Base-by-base conservation (phyloP, 169 alveolate species). In the Plasmodium ovale region DNA sequence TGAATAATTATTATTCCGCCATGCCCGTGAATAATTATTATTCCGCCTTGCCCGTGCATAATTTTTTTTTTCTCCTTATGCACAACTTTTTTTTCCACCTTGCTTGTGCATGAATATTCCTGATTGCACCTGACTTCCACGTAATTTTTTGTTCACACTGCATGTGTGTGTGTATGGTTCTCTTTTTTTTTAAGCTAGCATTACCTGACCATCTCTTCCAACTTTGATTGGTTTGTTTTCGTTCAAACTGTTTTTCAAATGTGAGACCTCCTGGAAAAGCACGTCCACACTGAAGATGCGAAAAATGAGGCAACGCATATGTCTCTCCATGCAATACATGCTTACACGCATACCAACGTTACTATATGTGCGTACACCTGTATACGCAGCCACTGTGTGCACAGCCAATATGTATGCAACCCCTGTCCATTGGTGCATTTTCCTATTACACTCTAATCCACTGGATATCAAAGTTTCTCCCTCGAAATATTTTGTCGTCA, bases 131-230 rank as follows among this genome's bases (percentile, higher is more conserved):
- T 3, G 25, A 47, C 16, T n/a, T 2, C 16, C 56, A 47, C 16
- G 16, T 47, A 47, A 47, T 42, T 42, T 42, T 42, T 14, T 42
- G 53, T 42, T 42, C 53, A 42, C 14, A 42, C 7, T 42, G 14
- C 14, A 14, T 47, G 23, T 47, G 16, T 2, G 56, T 14, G 89
- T 42, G 14, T n/a, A 31, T 2, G 27, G 44, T 27, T 87, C 93
- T 7, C n/a, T 21, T 49, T 47, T 44, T 69, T 33, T 16, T 25
- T 21, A 14, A 16, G 14, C 23, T 53, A 56, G 21, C 6, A 79
- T 84, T 87, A 90, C 92, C 72, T 92, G 94, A 4, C 95, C 95
- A 67, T 94, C 95, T 33, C 94, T 89, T 1, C 92, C 92, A 25
- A 87, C 91, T 73, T 85, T 87, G 33, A 94, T 74, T 23, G 94